phyloP scores from a whole-genome alignment of 805 yeast species.

The Kuraishia ogatae region DNA sequence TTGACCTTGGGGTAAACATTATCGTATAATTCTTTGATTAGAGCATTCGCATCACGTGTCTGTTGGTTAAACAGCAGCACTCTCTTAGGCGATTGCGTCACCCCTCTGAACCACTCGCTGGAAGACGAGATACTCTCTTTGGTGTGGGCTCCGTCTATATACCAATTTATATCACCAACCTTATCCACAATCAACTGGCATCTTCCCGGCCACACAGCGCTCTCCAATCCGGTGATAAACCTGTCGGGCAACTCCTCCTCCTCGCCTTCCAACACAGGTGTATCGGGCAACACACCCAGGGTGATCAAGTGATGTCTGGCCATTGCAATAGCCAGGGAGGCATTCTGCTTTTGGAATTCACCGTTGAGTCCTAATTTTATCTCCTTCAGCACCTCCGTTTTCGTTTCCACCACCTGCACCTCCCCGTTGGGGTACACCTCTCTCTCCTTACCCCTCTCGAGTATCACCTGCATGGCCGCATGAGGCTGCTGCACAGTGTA shows the following conservation, averaged over 20 bases:
- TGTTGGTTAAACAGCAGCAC: conserved; percentile 89
- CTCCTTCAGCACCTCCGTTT: conserved; percentile 26
- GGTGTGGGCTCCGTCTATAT: conserved; percentile 94
- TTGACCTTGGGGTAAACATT: conserved; percentile 28
- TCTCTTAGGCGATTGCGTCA: conserved; percentile 19
- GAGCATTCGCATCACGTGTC: conserved; percentile 70
- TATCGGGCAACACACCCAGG: conserved; percentile 25
- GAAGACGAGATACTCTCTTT: conserved; percentile 81
- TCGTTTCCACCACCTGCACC: conserved; percentile 42
- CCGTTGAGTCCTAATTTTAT: conserved; percentile 70
- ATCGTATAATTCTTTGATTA: conserved; percentile 46
- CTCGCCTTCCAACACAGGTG: conserved; percentile 5
- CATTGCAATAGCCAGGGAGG: conserved; percentile 75
- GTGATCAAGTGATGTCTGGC: conserved; percentile 50
- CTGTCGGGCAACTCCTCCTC: conserved; percentile 31
- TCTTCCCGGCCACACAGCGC: conserved; percentile 90
- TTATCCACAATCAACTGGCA: conserved; percentile 60
- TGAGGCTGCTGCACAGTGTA: conserved; percentile 50
- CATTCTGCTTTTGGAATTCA: conserved; percentile 76
- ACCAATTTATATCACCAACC: conserved; percentile 55
- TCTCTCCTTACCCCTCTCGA: conserved; percentile 63
- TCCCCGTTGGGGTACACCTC: conserved; percentile 22
- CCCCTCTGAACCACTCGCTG: conserved; percentile 60
- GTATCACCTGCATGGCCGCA: conserved; percentile 45
- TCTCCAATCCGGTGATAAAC: conserved; percentile 50